A percentile compares a stretch with the other conserved stretches of the same genome.
These are phyloP conservation scores for Cordyceps pruinosa DNA, from an alignment of 2,329 filamentous ascomycete species.

Conservation along the genomic window DNA sequence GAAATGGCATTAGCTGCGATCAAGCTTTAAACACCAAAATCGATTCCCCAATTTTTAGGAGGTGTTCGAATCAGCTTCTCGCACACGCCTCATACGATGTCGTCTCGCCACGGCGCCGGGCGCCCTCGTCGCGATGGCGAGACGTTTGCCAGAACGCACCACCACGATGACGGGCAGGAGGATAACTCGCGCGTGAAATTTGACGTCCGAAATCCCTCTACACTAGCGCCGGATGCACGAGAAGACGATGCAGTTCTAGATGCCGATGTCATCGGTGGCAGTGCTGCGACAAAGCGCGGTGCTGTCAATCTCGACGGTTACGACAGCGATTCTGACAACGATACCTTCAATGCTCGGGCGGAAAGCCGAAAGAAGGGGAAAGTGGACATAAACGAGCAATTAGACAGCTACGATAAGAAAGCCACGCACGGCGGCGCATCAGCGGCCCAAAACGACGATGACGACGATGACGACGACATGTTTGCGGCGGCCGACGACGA, in stretches of 20 bases:
- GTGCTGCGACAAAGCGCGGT: constrained; percentile 75
- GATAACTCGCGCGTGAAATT: constrained; percentile 76
- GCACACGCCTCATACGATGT: constrained; percentile 33
- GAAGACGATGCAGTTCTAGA: constrained; percentile 70
- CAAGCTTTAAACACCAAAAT: no score
- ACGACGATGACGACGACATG: constrained; percentile 33
- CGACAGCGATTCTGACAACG: constrained; percentile 87
- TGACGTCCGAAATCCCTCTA: constrained; percentile 89
- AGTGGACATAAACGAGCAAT: constrained; percentile 43
- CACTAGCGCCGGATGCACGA: constrained; percentile 72
- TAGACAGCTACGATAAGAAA: constrained; percentile 47
- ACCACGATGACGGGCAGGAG: constrained; percentile 44
- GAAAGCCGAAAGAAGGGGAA: constrained; percentile 48
- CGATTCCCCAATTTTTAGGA: neutral
- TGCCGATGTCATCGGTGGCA: constrained; percentile 84
- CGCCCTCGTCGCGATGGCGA: constrained; percentile 80
- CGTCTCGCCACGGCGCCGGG: constrained; percentile 55
- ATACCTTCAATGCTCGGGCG: constrained; percentile 74
- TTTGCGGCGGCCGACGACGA: constrained; percentile 39
- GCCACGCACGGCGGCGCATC: constrained; percentile 25
- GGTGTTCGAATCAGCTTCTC: neutral
- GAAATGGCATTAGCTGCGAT: neutral
- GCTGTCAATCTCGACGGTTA: constrained; percentile 96
- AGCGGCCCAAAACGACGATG: constrained; percentile 25
- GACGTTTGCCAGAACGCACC: constrained; percentile 69